A percentile compares a stretch with the other conserved stretches of the same genome.
These are phyloP conservation scores for Tricholomella constricta DNA, from an alignment of 768 basidiomycete species.

Conservation along the genomic window DNA sequence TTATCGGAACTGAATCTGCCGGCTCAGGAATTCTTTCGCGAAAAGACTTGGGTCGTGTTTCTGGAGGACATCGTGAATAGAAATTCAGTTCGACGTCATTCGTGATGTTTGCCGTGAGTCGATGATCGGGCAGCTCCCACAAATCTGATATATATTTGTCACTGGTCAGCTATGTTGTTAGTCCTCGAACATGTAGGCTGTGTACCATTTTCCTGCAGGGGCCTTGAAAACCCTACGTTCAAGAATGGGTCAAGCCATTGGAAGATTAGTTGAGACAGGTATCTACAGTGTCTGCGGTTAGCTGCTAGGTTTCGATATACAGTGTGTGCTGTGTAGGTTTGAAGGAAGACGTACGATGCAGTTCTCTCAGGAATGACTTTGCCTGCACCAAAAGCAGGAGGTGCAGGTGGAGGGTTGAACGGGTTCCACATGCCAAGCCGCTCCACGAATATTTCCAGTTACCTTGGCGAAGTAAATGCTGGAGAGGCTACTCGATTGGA, in stretches of 20 bases:
- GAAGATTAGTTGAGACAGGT: constrained; percentile 42
- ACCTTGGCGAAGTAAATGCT: no score
- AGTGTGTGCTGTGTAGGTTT: no score
- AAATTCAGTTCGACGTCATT: constrained; percentile 43
- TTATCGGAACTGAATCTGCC: neutral
- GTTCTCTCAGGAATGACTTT: constrained; percentile 19
- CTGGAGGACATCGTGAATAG: constrained; percentile 44
- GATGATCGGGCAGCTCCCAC: constrained; percentile 41
- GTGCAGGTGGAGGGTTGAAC: constrained; percentile 19
- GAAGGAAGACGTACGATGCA: constrained; percentile 16
- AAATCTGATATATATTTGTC: constrained; percentile 37
- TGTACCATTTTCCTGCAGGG: constrained; percentile 50
- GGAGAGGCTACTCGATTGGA: no score
- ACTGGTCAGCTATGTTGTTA: no score
- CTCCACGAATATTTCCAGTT: neutral
- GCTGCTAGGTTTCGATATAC: neutral
- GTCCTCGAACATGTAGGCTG: neutral
- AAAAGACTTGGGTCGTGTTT: constrained; percentile 32
- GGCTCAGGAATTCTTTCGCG: neutral
- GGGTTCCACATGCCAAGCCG: constrained; percentile 19
- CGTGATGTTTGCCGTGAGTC: constrained; percentile 36
- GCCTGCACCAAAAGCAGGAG: constrained; percentile 20
- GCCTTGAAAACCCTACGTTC: constrained; percentile 49
- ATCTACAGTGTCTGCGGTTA: constrained; percentile 18
- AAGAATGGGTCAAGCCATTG: constrained; percentile 51